A percentile compares a stretch with the other conserved stretches of the same genome.
Conservation (phyloP, 106 monocot genomes). For the Dendrobium nobile region DNA sequence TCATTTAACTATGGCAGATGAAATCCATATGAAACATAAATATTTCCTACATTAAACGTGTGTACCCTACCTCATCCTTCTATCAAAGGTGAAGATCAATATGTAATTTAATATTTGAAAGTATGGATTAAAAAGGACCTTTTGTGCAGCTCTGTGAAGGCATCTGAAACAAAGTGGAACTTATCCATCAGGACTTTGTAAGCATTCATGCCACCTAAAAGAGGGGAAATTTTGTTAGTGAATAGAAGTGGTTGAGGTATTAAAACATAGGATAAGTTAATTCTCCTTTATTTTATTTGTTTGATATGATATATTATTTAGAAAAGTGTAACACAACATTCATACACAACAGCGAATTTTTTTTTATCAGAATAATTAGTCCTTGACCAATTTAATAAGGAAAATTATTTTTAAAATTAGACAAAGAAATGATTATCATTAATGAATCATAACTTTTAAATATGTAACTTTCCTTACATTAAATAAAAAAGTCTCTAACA, state of each 20-base stretch:
- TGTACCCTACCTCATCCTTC: neutral
- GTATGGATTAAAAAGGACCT: slow-evolving; percentile 31
- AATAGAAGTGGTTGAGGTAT: neutral
- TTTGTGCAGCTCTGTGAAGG: slow-evolving; percentile 76
- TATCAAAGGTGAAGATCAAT: neutral
- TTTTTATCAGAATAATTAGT: neutral
- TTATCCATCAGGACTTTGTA: slow-evolving; percentile 96
- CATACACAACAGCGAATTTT: neutral
- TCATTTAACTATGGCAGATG: too few relatives aligned
- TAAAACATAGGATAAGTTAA: neutral
- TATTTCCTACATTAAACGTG: too few relatives aligned
- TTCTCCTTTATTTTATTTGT: neutral
- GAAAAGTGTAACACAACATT: neutral
- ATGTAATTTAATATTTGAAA: neutral
- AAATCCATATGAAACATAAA: too few relatives aligned
- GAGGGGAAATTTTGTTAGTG: neutral
- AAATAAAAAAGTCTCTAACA: neutral
- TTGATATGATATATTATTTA: neutral
- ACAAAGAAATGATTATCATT: neutral
- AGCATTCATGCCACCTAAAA: slow-evolving; percentile 79
- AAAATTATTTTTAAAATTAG: neutral
- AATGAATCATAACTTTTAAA: neutral
- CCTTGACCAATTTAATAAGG: neutral
- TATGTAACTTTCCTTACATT: neutral
- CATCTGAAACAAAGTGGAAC: slow-evolving; percentile 69